phyloP scores from a whole-genome alignment of 2,329 filamentous ascomycete species.

The Teratosphaeriaceae sp. region DNA sequence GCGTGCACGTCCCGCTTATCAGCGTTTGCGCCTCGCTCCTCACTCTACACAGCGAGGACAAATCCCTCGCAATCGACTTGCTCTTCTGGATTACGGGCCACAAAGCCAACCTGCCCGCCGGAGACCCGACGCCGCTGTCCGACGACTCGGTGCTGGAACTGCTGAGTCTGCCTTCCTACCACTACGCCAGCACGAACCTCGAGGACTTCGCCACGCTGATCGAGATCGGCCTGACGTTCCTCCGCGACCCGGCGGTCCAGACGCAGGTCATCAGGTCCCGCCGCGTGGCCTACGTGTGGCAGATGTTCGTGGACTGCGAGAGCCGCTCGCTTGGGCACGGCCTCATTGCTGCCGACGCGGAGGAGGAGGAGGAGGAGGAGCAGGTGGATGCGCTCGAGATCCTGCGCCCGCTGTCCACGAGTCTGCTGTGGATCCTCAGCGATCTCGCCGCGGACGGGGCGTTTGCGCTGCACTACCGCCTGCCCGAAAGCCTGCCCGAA shows the following conservation, averaged over 20 bases:
- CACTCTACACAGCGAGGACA: not conserved
- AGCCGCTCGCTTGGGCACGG: constrained; percentile 1
- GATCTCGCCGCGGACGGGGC: constrained; percentile 21
- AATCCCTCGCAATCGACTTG: constrained; percentile 17
- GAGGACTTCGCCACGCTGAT: constrained; percentile 18
- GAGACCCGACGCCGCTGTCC: not conserved
- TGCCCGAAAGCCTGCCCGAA: constrained; percentile 6
- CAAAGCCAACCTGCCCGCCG: constrained; percentile 11
- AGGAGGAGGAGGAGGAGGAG: not conserved
- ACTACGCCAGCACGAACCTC: constrained; percentile 9
- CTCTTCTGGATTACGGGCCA: constrained; percentile 23
- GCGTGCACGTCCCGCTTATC: constrained; percentile 15
- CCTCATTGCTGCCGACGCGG: not conserved
- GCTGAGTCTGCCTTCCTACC: constrained; percentile 9
- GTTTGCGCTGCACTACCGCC: constrained; percentile 13
- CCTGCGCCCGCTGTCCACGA: constrained; percentile 19
- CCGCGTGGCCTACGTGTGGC: constrained; percentile 15
- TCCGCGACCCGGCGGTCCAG: constrained; percentile 20
- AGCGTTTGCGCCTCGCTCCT: constrained; percentile 6
- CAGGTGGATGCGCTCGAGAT: constrained; percentile 11
- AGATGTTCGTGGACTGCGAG: constrained; percentile 13
- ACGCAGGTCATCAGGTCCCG: constrained; percentile 12
- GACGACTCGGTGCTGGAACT: constrained; percentile 6
- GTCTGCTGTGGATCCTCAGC: constrained; percentile 25
- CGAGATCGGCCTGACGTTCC: constrained; percentile 19